Percentiles rank a stretch among this genome's conserved stretches.
Conservation (phyloP, 768 basidiomycete genomes). For the Leccinum truebloodii region DNA sequence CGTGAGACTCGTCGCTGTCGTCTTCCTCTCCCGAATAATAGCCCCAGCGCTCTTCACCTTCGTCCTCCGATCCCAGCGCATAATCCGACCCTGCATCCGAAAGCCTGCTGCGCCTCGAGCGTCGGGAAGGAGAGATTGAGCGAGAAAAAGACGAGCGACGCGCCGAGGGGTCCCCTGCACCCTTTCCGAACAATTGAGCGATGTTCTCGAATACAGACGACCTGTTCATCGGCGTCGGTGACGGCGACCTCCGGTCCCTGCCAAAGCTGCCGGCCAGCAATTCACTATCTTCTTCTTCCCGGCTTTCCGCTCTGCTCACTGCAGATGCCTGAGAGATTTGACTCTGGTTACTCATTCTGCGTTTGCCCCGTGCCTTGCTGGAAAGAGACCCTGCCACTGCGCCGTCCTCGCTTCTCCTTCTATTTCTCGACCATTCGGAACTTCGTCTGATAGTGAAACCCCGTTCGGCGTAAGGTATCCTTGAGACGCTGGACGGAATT, state of each 20-base stretch:
- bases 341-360: constrained; percentile 49
- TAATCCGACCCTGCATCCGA: constrained; percentile 49
- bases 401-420: constrained; percentile 53
- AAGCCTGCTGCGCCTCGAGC: constrained; percentile 49
- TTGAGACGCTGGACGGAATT: constrained; percentile 77
- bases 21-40: constrained; percentile 87
- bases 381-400: constrained; percentile 24
- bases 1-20: constrained; percentile 39
- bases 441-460: constrained; percentile 48
- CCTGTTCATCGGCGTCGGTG: constrained; percentile 41
- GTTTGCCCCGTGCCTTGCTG: constrained; percentile 32
- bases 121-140: constrained; percentile 48
- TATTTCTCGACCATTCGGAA: constrained; percentile 49
- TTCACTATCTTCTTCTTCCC: constrained; percentile 40
- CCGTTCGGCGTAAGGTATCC: constrained; percentile 67
- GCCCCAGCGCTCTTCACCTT: constrained; percentile 82
- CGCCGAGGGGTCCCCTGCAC: constrained; percentile 40
- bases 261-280: constrained; percentile 29
- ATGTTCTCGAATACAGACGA: constrained; percentile 61
- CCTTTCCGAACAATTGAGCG: constrained; percentile 64
- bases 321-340: constrained; percentile 39
- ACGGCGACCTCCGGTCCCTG: constrained; percentile 33
- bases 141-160: constrained; percentile 59
- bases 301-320: constrained; percentile 39
- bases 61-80: constrained; percentile 54